Evolutionary conservation across 306 rosid species (phyloP), one percentile per base, ranked within the genome.

Genomic region (Glycyrrhiza uralensis): DNA sequence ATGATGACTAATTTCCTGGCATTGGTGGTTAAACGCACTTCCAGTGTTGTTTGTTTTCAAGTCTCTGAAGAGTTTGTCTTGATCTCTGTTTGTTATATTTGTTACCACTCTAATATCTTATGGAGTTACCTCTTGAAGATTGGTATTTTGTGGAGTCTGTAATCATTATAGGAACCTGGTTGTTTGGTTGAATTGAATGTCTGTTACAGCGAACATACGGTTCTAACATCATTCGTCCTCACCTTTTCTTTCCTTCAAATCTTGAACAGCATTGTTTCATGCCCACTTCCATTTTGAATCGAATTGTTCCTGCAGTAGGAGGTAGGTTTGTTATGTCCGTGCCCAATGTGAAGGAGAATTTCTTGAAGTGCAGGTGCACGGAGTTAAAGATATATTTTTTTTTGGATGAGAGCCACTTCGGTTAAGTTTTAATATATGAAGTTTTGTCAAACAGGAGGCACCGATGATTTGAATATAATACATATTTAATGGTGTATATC

Each of bases 81-180:
- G 33, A 39, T 83, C 52, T 39, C 14, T 64, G 69, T 66, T 56
- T 69, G 77, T 72, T 81, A 33, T 66, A 57, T 72, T 75, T 80
- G 79, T 79, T 77, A 68, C 80, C 71, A 52, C 76, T 76, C 62
- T 19, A 30, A 66, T 75, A 78, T 79, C 60, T 77, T 63, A 66
- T 82, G 58, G 78, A 75, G 82, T 79, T 76, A 61, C 84, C 32
- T 49, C n/a, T 72, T 65, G 76, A 79, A 54, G 62, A 52, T 72
- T 84, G 84, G 68, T 70, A 68, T 83, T 82, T 83, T 82, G 87
- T 86, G 90, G 81, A 86, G 83, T 85, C 60, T 76, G 85, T 81
- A 80, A 81, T 83, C 90, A 75, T 62, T 59, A 64, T 55, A 63
- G 79, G 69, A 70, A 74, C 70, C 76, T 57, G 70, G 50, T 84